Conservation (phyloP, 2,329 filamentous ascomycete species). For the Colletotrichum incanum region DNA sequence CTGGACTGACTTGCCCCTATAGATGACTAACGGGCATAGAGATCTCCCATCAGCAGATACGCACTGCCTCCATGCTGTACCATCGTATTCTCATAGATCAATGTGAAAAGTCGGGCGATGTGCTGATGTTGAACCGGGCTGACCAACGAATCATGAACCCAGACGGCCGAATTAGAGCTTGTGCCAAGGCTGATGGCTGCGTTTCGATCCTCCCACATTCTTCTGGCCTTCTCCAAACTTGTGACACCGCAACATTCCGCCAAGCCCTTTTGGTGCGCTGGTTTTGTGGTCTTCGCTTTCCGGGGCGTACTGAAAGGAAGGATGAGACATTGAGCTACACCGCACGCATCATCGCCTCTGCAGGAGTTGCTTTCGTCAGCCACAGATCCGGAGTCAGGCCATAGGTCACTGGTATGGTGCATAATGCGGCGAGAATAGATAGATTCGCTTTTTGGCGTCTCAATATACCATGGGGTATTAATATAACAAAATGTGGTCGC, state of each 20-base stretch:
- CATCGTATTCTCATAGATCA: background rate
- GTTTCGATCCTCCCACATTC: constrained; percentile 34
- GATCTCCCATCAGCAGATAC: too few relatives aligned
- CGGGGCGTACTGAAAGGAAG: constrained; percentile 9
- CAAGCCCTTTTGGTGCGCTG: constrained; percentile 27
- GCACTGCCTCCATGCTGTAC: constrained; percentile 16
- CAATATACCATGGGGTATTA: constrained; percentile 41
- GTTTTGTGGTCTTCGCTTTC: background rate
- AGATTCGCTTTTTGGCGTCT: constrained; percentile 29
- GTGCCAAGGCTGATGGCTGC: constrained; percentile 34
- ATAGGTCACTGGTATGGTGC: background rate
- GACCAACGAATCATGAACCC: constrained; percentile 18
- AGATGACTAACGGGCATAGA: too few relatives aligned
- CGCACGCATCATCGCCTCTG: constrained; percentile 1
- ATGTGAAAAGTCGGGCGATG: constrained; percentile 15
- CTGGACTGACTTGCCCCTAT: too few relatives aligned
- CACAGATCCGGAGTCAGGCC: background rate
- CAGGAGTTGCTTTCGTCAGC: background rate
- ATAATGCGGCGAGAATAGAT: background rate
- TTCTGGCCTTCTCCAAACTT: constrained; percentile 17
- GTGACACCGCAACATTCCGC: constrained; percentile 32
- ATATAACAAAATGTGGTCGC: constrained; percentile 35
- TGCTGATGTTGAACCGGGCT: constrained; percentile 15
- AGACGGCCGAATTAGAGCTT: constrained; percentile 30
- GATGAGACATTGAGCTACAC: constrained; percentile 30